Percentiles rank a stretch among this genome's conserved stretches.
Evolutionary conservation across 169 alveolate genomes (phyloP).

Genomic region (Amoebophrya sp.): DNA sequence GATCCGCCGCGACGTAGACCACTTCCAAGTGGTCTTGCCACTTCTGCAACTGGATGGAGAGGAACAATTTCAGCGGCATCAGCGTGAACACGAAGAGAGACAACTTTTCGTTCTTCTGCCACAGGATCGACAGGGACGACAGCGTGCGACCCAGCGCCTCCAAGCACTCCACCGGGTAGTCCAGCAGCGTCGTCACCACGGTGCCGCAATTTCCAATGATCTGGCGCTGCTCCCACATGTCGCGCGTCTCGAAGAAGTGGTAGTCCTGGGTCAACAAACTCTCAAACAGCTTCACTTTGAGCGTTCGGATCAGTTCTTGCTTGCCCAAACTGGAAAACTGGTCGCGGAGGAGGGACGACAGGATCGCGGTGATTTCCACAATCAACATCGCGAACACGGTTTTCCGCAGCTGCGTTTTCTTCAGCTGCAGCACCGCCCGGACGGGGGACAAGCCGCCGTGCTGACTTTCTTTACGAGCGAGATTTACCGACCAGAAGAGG

Average conservation of each 20-base stretch:
- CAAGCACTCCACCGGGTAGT: slow-evolving; percentile 1
- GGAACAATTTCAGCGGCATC: not conserved
- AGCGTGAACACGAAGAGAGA: not conserved
- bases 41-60: not conserved
- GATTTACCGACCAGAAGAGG: slow-evolving; percentile 5
- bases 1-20: slow-evolving; percentile 1
- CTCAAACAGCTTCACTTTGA: not conserved
- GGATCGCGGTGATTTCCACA: not conserved
- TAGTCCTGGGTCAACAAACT: not conserved
- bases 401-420: not conserved
- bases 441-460: not conserved
- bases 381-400: not conserved
- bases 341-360: not conserved
- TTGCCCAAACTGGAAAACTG: not conserved
- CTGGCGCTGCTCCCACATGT: not conserved
- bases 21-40: not conserved
- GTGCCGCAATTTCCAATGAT: not conserved
- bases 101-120: not conserved
- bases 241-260: not conserved
- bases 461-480: not conserved
- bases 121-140: not conserved
- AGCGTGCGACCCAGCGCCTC: not conserved
- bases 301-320: slow-evolving; percentile 18
- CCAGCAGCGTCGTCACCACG: not conserved
- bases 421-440: slow-evolving; percentile 12